Evolutionary conservation across 192 early-diverging fungal genomes (phyloP).

Genomic region (Backusella parvicylindrica): DNA sequence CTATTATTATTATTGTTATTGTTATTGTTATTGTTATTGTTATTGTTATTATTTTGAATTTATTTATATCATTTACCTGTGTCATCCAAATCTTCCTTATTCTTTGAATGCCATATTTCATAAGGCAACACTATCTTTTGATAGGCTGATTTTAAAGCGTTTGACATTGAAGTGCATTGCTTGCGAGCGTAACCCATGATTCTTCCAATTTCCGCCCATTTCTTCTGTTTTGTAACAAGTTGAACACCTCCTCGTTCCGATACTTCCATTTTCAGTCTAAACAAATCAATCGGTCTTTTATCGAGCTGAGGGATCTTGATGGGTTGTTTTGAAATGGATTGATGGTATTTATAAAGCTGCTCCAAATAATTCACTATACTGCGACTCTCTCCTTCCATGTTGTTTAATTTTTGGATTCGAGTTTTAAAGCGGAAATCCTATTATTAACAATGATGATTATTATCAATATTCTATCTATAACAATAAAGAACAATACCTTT

Average conservation of each 20-base stretch:
- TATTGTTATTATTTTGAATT: too few relatives aligned
- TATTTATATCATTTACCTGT: background rate
- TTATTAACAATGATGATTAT: background rate
- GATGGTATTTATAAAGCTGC: conserved; percentile 88
- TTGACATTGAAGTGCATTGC: conserved; percentile 74
- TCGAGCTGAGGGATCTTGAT: conserved; percentile 80
- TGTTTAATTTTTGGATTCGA: conserved; percentile 86
- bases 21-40: conserved; percentile 16
- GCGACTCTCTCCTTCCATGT: conserved; percentile 86
- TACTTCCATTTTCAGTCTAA: conserved; percentile 79
- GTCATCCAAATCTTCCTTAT: conserved; percentile 7
- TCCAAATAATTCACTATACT: conserved; percentile 87
- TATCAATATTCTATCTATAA: background rate
- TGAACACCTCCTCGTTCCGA: conserved; percentile 69
- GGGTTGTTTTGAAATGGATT: conserved; percentile 70
- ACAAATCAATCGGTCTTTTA: conserved; percentile 86
- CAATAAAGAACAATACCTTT: conserved; percentile 41
- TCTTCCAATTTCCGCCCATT: conserved; percentile 88
- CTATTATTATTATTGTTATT: background rate
- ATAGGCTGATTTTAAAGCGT: conserved; percentile 67
- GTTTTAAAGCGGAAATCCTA: conserved; percentile 88
- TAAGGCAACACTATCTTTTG: conserved; percentile 65
- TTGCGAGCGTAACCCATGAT: conserved; percentile 66
- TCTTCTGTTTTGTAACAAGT: conserved; percentile 66
- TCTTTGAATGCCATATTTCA: conserved; percentile 61